A percentile compares a stretch with the other conserved stretches of the same genome.
Conservation (phyloP, 192 early-diverging fungal species). For the Coemansia sp. region DNA sequence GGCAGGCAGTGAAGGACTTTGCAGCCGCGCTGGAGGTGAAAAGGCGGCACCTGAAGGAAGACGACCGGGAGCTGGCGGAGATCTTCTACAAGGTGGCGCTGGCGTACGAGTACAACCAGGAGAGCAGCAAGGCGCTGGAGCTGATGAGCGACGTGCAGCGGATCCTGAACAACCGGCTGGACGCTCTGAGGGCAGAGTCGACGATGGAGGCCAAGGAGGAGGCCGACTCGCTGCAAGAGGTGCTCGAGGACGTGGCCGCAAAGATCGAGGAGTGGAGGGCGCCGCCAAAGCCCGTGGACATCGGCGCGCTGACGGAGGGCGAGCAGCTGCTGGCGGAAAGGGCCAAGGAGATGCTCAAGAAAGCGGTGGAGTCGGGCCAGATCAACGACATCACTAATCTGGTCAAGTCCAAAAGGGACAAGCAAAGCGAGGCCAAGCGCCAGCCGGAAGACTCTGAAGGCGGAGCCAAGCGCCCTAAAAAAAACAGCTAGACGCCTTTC, state of each 20-base stretch:
- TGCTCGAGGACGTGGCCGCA: slow-evolving; percentile 35
- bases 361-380: slow-evolving; percentile 42
- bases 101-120: slow-evolving; percentile 51
- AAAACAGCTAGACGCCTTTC: not conserved
- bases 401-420: slow-evolving; percentile 30
- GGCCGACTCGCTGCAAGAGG: slow-evolving; percentile 25
- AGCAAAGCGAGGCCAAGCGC: slow-evolving; percentile 11
- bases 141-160: slow-evolving; percentile 47
- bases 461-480: slow-evolving; percentile 34
- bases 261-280: slow-evolving; percentile 52
- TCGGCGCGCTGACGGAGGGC: slow-evolving; percentile 22
- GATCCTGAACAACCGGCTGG: slow-evolving; percentile 33
- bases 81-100: slow-evolving; percentile 54
- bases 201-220: slow-evolving; percentile 21
- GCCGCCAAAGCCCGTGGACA: slow-evolving; percentile 26
- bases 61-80: slow-evolving; percentile 51
- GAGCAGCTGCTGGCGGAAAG: slow-evolving; percentile 35
- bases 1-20: slow-evolving; percentile 50
- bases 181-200: slow-evolving; percentile 5
- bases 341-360: slow-evolving; percentile 41
- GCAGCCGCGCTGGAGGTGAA: slow-evolving; percentile 35
- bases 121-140: slow-evolving; percentile 36
- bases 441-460: slow-evolving; percentile 16
- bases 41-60: slow-evolving; percentile 28
- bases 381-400: slow-evolving; percentile 42